These are phyloP conservation scores for Multifurca ochricompacta DNA, from an alignment of 768 basidiomycete species.

Conservation along the genomic window DNA sequence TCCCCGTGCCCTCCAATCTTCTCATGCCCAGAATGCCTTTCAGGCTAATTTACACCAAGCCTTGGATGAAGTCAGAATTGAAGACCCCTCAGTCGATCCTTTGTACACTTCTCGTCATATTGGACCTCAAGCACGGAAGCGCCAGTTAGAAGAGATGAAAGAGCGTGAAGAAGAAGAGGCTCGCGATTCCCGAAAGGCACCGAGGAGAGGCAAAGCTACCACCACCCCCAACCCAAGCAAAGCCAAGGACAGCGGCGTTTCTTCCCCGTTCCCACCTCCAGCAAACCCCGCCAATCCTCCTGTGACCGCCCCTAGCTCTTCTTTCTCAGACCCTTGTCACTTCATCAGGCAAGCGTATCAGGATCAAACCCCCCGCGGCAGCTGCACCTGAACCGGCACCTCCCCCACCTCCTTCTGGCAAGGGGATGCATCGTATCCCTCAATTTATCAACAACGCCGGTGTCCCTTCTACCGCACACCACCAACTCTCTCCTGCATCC, in stretches of 20 bases:
- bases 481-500: slow-evolving; percentile 16
- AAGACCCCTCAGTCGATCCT: slow-evolving; percentile 41
- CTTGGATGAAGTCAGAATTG: slow-evolving; percentile 36
- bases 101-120: slow-evolving; percentile 39
- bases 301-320: slow-evolving; percentile 14
- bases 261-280: slow-evolving; percentile 24
- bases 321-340: slow-evolving; percentile 36
- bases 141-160: slow-evolving; percentile 35
- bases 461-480: slow-evolving; percentile 11
- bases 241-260: slow-evolving; percentile 31
- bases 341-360: slow-evolving; percentile 40
- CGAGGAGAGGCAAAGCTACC: slow-evolving; percentile 28
- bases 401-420: slow-evolving; percentile 17
- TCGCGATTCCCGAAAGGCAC: slow-evolving; percentile 33
- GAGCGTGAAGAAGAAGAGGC: slow-evolving; percentile 40
- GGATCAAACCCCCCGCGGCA: slow-evolving; percentile 40
- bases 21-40: slow-evolving; percentile 38
- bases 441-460: slow-evolving; percentile 20
- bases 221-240: slow-evolving; percentile 26
- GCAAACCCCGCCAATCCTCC: slow-evolving; percentile 19
- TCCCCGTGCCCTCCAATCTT: slow-evolving; percentile 40
- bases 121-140: slow-evolving; percentile 38
- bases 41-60: slow-evolving; percentile 42
- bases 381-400: slow-evolving; percentile 20
- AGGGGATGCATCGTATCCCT: slow-evolving; percentile 15